Evolutionary conservation across 2,329 filamentous ascomycete species (phyloP), one percentile per base, ranked within the genome.

Genomic region (Ceratocystis albifundus): DNA sequence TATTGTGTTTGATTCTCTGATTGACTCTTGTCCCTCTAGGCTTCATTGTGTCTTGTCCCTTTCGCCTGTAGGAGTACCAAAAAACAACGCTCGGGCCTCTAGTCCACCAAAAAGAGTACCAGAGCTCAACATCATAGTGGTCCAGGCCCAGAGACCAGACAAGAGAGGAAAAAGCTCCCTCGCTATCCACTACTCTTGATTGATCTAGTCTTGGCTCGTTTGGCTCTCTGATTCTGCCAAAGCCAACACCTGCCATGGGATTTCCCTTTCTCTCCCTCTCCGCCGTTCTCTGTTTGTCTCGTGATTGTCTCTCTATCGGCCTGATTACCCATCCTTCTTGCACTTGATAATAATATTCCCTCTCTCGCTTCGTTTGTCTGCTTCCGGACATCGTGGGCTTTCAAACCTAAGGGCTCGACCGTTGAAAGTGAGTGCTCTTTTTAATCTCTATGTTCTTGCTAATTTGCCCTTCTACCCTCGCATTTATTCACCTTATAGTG

Each of bases 321-420:
- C 22, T 20, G 17, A 20, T 50, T 50, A 12, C 36, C 36, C 36
- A 41, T 22, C 48, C 22, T 50, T 20, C n/a, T 50, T 50, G 3
- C 10, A 22, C 12, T 2, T 50, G 46, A 3, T 57, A 32, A 3
- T 57, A 32, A 57, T 30, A 30, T 28, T 57, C 55, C 17, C 28
- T 59, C 30, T 30, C 15, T 59, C 28, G 55, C 55, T 30, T 59
- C 48, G 55, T 20, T 59, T 59, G 36, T 8, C 55, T 36, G 12
- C 55, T 59, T 59, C 55, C 55, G 55, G 55, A 59, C 10, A 41
- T 36, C 17, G 55, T 59, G 15, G 55, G 20, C 55, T 59, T 30
- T 5, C 25, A 59, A 28, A 59, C 8, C 28, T 41, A 12, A 41
- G 28, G 25, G 53, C n/a, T 32, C 15, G 20, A 55, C 50, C 25